Evolutionary conservation across 305 asterid species (phyloP), one percentile per base, ranked within the genome.

Genomic region (Petunia hybrid): DNA sequence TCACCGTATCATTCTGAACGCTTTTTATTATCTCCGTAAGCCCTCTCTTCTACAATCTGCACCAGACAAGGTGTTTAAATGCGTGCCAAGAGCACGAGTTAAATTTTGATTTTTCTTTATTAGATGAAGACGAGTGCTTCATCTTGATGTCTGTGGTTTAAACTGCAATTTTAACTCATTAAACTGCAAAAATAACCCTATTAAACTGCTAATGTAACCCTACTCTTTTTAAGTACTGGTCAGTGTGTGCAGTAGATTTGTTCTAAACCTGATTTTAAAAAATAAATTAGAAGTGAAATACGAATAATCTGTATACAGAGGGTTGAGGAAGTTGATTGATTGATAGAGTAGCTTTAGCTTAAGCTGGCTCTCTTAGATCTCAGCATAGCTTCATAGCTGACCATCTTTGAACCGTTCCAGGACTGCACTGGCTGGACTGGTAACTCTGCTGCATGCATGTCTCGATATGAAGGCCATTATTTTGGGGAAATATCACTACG

Each of bases 1-100:
- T 89, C 97, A 53, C 99, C 98, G 4, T 94, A 93, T 83, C 99
- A 96, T 83, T 94, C 98, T 56, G 98, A 96, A 84, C 91, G 92
- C 43, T 92, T 89, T 51, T 85, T 94, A 67, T 35, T 93, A 81
- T 94, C 99, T 48, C 98, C 98, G 98, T 96, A 87, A 87, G 98
- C 86, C 60, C 80, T 78, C 16, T 13, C 51, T 16, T 70, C 74
- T 10, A 36, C 77, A 71, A 46, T 12, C 35, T 51, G 78, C 36
- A 53, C 43, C 2, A 38, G 4, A 0, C 43, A 4, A 22, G 22
- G 16, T 12, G 22, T 38, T 64, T 10, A 13, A 38, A 64, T 9
- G 45, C 6, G n/a, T 38, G 6, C 12, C 22, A 1, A 9, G 8
- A 0, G 5, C 22, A 51, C 1, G 4, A 38, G 45, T 4, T 64